Evolutionary conservation across 176 grass and related monocot species (phyloP).

Genomic region (Cenchrus fungigraminus): DNA sequence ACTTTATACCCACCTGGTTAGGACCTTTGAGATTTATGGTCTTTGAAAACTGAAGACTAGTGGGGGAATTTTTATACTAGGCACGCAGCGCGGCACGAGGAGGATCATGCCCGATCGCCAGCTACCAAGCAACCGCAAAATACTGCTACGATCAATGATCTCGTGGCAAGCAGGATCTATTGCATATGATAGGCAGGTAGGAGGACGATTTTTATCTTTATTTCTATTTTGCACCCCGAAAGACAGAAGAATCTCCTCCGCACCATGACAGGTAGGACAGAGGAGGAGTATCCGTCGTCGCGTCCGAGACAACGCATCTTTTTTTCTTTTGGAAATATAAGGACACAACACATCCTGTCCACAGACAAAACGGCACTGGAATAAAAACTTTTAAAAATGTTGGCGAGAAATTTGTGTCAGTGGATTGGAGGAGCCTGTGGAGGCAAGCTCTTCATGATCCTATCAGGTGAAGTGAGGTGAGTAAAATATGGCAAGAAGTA

Average conservation of each 20-base stretch:
- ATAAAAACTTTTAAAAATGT: neutral
- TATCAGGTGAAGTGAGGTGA: neutral
- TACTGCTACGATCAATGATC: neutral
- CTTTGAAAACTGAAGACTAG: neutral
- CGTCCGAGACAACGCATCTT: neutral
- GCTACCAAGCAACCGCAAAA: neutral
- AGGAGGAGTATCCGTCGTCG: neutral
- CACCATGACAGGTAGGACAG: neutral
- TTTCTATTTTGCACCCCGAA: neutral
- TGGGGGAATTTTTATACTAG: neutral
- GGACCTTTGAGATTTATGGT: neutral
- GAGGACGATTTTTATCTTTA: neutral
- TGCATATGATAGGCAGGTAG: neutral
- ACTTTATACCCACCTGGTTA: neutral
- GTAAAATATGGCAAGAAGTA: constrained; percentile 32
- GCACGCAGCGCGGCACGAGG: constrained; percentile 12
- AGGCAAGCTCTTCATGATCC: neutral
- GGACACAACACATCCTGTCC: neutral
- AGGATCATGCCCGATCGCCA: constrained; percentile 16
- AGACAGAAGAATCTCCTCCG: no score
- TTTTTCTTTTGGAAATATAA: no score
- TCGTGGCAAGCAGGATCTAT: neutral
- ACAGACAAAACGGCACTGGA: neutral
- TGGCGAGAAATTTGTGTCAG: neutral
- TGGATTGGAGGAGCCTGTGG: neutral